phyloP scores from a whole-genome alignment of 148 eudicot genomes.

The Vaccinium corymbosum region DNA sequence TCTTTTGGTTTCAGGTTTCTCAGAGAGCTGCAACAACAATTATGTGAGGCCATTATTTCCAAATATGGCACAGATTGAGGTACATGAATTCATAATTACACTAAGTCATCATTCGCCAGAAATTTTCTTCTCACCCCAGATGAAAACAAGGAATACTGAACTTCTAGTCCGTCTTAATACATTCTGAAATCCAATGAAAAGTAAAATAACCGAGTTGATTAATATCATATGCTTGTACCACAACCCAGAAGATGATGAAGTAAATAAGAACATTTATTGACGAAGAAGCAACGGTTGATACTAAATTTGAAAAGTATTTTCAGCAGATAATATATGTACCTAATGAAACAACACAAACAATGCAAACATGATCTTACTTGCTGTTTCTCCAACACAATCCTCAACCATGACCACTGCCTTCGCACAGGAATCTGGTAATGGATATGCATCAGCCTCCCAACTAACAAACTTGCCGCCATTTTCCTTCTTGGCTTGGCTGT shows the following conservation, averaged over 20 bases:
- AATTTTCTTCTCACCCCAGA: slow-evolving; percentile 9
- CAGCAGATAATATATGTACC: neutral
- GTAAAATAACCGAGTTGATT: neutral
- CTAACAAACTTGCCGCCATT: slow-evolving; percentile 31
- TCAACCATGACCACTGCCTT: slow-evolving; percentile 34
- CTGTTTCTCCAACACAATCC: slow-evolving; percentile 39
- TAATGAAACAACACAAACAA: neutral
- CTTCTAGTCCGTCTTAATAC: neutral
- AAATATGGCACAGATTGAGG: neutral
- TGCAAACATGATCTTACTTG: slow-evolving; percentile 34
- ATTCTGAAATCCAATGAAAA: neutral
- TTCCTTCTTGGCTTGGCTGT: slow-evolving; percentile 36
- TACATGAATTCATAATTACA: neutral
- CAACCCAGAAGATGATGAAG: neutral
- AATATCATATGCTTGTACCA: neutral
- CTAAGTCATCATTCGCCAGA: neutral
- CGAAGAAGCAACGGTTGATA: neutral
- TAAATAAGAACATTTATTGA: neutral
- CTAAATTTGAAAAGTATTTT: neutral
- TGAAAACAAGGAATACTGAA: neutral
- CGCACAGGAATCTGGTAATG: slow-evolving; percentile 33
- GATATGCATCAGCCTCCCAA: slow-evolving; percentile 44
- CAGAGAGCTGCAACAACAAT: neutral
- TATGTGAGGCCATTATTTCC: neutral
- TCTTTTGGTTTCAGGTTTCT: neutral